phyloP scores from a whole-genome alignment of 805 yeast genomes.

The Candida endomychidarum region DNA sequence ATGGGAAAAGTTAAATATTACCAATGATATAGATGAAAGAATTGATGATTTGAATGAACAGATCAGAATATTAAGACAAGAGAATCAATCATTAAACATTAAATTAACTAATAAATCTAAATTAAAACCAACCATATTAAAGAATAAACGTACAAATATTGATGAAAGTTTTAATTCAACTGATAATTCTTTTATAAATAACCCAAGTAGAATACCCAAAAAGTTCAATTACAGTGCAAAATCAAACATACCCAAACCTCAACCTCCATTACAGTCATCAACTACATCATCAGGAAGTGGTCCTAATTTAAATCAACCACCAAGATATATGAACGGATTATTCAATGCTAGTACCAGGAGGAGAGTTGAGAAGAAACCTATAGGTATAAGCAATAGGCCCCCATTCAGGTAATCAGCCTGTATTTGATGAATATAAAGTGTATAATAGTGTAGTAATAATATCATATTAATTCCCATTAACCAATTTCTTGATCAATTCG shows the following conservation, averaged over 20 bases:
- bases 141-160: slow-evolving; percentile 4
- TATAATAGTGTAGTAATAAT: slow-evolving; percentile 1
- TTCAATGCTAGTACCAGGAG: slow-evolving; percentile 20
- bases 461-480: slow-evolving; percentile 11
- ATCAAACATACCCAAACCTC: neutral
- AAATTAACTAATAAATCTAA: slow-evolving; percentile 16
- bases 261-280: neutral
- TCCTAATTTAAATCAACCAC: slow-evolving; percentile 46
- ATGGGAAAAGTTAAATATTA: slow-evolving; percentile 30
- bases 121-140: slow-evolving; percentile 8
- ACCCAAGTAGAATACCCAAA: slow-evolving; percentile 17
- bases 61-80: slow-evolving; percentile 20
- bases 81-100: slow-evolving; percentile 25
- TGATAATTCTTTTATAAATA: slow-evolving; percentile 17
- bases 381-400: slow-evolving; percentile 15
- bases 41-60: slow-evolving; percentile 22
- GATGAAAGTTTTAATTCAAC: slow-evolving; percentile 5
- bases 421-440: neutral
- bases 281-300: slow-evolving; percentile 12
- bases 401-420: slow-evolving; percentile 18
- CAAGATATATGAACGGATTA: slow-evolving; percentile 42
- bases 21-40: slow-evolving; percentile 22
- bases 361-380: slow-evolving; percentile 10
- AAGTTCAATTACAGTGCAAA: neutral
- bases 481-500: slow-evolving; percentile 34